These are phyloP conservation scores for Paramyrothecium sp. DNA, from an alignment of 2,329 filamentous ascomycete genomes.

Conservation along the genomic window DNA sequence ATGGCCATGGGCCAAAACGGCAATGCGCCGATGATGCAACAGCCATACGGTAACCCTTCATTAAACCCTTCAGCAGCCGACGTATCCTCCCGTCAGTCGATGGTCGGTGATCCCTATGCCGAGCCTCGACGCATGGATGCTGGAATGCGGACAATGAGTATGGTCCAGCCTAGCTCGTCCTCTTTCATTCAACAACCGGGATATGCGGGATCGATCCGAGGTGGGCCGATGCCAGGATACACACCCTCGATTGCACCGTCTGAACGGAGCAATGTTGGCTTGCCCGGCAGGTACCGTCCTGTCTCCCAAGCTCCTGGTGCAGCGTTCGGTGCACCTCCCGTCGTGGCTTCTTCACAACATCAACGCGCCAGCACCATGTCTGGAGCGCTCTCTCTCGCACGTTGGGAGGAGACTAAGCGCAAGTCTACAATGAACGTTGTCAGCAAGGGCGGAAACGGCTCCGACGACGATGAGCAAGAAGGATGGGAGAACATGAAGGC, in stretches of 20 bases:
- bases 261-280: constrained; percentile 89
- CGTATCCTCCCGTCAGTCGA: constrained; percentile 42
- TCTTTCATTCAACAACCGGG: constrained; percentile 53
- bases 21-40: constrained; percentile 20
- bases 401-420: constrained; percentile 27
- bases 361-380: constrained; percentile 32
- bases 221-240: constrained; percentile 57
- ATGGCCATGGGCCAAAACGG: constrained; percentile 49
- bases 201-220: constrained; percentile 26
- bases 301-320: constrained; percentile 64
- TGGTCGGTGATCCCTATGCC: constrained; percentile 44
- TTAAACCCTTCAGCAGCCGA: constrained; percentile 42
- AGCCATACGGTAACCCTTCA: constrained; percentile 22
- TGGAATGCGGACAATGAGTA: constrained; percentile 73
- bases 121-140: constrained; percentile 43
- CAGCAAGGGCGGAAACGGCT: constrained; percentile 36
- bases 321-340: background rate
- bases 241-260: constrained; percentile 91
- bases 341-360: constrained; percentile 24
- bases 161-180: constrained; percentile 68
- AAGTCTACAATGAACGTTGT: constrained; percentile 36
- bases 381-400: constrained; percentile 26
- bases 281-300: constrained; percentile 86
- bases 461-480: constrained; percentile 62
- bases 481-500: constrained; percentile 71